Evolutionary conservation across 164 flowering plant genomes (phyloP), one percentile per base, ranked within the genome.

Genomic region (Santalum album): DNA sequence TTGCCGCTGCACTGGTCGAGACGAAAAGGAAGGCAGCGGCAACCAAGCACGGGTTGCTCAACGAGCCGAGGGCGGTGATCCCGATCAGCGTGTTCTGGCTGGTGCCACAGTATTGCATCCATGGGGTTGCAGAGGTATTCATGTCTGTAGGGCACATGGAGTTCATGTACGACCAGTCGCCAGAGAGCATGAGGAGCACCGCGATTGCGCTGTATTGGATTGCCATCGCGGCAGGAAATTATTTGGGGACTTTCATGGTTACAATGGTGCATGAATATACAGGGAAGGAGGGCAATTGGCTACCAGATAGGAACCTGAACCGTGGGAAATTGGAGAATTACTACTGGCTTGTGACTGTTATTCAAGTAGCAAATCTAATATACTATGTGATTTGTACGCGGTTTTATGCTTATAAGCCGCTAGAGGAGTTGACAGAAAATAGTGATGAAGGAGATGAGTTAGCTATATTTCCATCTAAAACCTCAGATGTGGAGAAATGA

Each of bases 221-320:
- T 7, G 65, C 86, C 0, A 73, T 59, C 7, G 55, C 89, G 0
- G 19, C 63, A 0, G 95, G 95, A 12, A 76, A 74, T 35, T 83
- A 83, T 35, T 2, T 75, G 7, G 81, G 85, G 1, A 75, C 90
- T 2, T 15, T 78, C 7, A 6, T 83, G 50, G 82, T 81, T 16
- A 25, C 72, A 0, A 34, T 77, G 7, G 77, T 84, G n/a, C 87
- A 84, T 38, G 59, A 69, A 32, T 78, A 74, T 35, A 56, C 75
- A 0, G 84, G 82, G 1, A 59, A 66, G 35, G 49, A 65, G 18
- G 25, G 59, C 24, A 81, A 84, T 40, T 84, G 88, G 88, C 46
- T 84, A 20, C 84, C 87, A 16, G 73, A 84, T 45, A 49, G 78
- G 66, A 78, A 82, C 56, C 64, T 84, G 22, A 84, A 82, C 59